Conservation (phyloP, 495 filamentous ascomycete species). For the Lasiosphaeris hirsuta region DNA sequence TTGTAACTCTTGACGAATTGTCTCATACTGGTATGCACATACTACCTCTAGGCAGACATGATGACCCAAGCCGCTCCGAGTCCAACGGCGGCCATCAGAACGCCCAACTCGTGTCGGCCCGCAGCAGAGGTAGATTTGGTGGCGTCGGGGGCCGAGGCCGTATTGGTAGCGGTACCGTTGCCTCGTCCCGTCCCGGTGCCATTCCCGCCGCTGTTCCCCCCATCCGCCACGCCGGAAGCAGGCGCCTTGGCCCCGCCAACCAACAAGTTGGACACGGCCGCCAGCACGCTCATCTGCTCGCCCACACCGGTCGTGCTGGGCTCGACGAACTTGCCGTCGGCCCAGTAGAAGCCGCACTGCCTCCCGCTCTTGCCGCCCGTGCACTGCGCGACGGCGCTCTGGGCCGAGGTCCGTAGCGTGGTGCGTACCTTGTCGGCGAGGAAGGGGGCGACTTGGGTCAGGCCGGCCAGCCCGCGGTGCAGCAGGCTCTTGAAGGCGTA, state of each 20-base stretch:
- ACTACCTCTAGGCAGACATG: too few relatives aligned
- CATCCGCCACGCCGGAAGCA: too few relatives aligned
- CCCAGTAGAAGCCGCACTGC: constrained; percentile 19
- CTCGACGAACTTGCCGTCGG: constrained; percentile 54
- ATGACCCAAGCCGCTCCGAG: too few relatives aligned
- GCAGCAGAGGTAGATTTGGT: too few relatives aligned
- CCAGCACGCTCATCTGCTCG: constrained; percentile 65
- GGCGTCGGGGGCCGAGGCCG: too few relatives aligned
- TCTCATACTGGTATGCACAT: too few relatives aligned
- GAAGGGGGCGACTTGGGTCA: constrained; percentile 65
- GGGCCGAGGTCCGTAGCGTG: constrained; percentile 56
- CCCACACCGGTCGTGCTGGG: constrained; percentile 55
- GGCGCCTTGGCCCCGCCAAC: constrained; percentile 13
- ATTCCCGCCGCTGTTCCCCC: not conserved
- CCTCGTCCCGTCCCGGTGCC: not conserved
- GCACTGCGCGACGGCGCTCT: constrained; percentile 66
- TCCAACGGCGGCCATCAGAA: too few relatives aligned
- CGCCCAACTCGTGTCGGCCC: too few relatives aligned
- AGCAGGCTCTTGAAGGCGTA: constrained; percentile 76
- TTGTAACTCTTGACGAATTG: too few relatives aligned
- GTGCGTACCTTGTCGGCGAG: constrained; percentile 56
- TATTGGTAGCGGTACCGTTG: not conserved
- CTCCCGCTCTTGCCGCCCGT: constrained; percentile 40
- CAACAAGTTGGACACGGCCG: constrained; percentile 55
- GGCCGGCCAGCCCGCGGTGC: constrained; percentile 66